Evolutionary conservation across 164 flowering plant genomes (phyloP).

Genomic region (Vitis vinifera): ASM3070453v1 NC_081811.1:11447001-11447500

Average conservation of each 20-base stretch:
- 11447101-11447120: constrained; percentile 37
- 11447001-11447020: too few relatives aligned
- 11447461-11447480: too few relatives aligned
- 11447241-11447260: too few relatives aligned
- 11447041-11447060: constrained; percentile 75
- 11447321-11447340: too few relatives aligned
- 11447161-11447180: constrained; percentile 78
- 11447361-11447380: constrained; percentile 1
- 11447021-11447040: constrained; percentile 14
- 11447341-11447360: neutral
- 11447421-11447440: too few relatives aligned
- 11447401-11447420: too few relatives aligned
- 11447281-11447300: neutral
- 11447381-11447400: too few relatives aligned
- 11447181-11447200: constrained; percentile 51
- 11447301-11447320: too few relatives aligned
- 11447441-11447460: too few relatives aligned
- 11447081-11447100: constrained; percentile 89
- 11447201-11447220: neutral
- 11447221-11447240: neutral
- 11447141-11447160: constrained; percentile 65
- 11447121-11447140: constrained; percentile 47
- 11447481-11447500: too few relatives aligned
- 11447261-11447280: neutral
- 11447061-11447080: constrained; percentile 79